Evolutionary conservation across 1,284 basidiomycete species (phyloP).

Genomic region (Apiotrichum montevideense): DNA sequence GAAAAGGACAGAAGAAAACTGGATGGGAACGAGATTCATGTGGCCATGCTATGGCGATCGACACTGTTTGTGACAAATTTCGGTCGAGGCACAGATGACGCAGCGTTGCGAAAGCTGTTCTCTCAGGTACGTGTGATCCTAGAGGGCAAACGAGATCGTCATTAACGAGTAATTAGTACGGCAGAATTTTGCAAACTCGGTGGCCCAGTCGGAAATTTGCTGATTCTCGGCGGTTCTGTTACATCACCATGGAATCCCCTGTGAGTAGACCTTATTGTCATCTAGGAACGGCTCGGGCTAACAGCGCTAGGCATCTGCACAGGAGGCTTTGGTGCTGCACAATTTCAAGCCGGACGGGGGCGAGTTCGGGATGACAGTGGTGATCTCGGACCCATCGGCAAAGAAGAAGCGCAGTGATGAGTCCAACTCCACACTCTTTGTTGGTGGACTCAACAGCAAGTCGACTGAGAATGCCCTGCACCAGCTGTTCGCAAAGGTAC

Average conservation of each 20-base stretch:
- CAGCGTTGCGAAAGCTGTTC: slow-evolving; percentile 68
- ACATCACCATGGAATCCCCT: slow-evolving; percentile 81
- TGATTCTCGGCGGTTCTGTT: slow-evolving; percentile 83
- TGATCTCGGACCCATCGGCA: slow-evolving; percentile 82
- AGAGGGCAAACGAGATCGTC: slow-evolving; percentile 1
- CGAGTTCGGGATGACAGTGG: slow-evolving; percentile 64
- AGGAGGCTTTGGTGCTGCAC: slow-evolving; percentile 70
- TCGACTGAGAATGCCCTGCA: slow-evolving; percentile 64
- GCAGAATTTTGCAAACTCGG: slow-evolving; percentile 83
- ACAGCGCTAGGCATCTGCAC: slow-evolving; percentile 58
- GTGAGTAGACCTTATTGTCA: slow-evolving; percentile 50
- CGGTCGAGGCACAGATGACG: slow-evolving; percentile 76
- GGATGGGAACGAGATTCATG: slow-evolving; percentile 63
- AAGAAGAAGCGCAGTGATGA: slow-evolving; percentile 83
- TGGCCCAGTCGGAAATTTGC: slow-evolving; percentile 99
- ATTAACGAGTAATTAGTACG: slow-evolving; percentile 56
- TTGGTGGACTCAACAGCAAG: slow-evolving; percentile 62
- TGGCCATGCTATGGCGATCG: slow-evolving; percentile 86
- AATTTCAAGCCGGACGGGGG: slow-evolving; percentile 62
- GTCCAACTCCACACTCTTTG: slow-evolving; percentile 80
- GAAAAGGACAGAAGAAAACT: slow-evolving; percentile 90
- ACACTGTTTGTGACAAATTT: slow-evolving; percentile 98
- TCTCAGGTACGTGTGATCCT: slow-evolving; percentile 54
- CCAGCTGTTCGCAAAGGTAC: slow-evolving; percentile 74
- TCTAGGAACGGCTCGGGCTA: not conserved